Percentiles rank a stretch among this genome's conserved stretches.
These are phyloP conservation scores for Falciphora oryzae DNA, from an alignment of 2,329 filamentous ascomycete genomes.

Conservation along the genomic window DNA sequence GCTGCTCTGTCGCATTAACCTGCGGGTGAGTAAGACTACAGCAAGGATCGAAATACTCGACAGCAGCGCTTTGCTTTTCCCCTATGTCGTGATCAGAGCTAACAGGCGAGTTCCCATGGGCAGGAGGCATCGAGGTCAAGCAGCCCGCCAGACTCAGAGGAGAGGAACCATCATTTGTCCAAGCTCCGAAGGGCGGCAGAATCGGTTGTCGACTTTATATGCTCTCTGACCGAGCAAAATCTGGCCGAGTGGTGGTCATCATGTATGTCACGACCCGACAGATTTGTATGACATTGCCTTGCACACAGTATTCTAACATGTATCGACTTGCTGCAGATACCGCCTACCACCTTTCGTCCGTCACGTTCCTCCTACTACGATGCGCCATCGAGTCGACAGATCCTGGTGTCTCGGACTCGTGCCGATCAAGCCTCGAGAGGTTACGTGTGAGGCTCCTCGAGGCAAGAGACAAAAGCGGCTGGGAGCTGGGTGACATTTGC, in stretches of 20 bases:
- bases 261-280: not conserved
- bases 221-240: constrained; percentile 4
- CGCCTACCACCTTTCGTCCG: constrained; percentile 10
- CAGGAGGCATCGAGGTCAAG: constrained; percentile 5
- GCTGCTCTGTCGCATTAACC: constrained; percentile 39
- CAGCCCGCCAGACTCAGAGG: constrained; percentile 5
- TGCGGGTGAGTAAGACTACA: constrained; percentile 32
- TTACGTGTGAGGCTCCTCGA: constrained; percentile 32
- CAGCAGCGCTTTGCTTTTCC: constrained; percentile 6
- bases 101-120: constrained; percentile 27
- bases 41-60: no score
- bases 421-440: constrained; percentile 19
- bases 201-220: constrained; percentile 8
- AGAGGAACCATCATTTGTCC: constrained; percentile 5
- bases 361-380: constrained; percentile 8
- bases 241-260: constrained; percentile 8
- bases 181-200: constrained; percentile 6
- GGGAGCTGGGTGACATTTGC: constrained; percentile 47
- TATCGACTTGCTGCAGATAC: constrained; percentile 4
- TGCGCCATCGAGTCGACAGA: constrained; percentile 42
- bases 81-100: constrained; percentile 1
- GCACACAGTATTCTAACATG: not conserved
- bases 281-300: no score
- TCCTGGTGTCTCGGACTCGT: constrained; percentile 29
- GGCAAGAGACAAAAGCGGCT: constrained; percentile 35